Conservation (phyloP, 176 grass and related monocot genomes). For the Canna indica region DNA sequence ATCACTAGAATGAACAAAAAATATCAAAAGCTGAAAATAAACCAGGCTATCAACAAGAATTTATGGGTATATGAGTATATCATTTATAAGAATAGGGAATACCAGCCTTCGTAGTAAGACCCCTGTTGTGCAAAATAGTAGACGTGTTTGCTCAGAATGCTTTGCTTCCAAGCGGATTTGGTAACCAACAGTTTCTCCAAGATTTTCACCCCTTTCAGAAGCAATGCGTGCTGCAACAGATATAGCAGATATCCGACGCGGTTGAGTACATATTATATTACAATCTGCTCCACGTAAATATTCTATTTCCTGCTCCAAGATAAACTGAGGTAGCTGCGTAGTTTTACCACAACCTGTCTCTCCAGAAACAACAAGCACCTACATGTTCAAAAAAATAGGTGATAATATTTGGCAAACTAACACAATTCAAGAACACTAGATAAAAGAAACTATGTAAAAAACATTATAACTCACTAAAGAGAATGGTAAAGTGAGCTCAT, state of each 20-base stretch:
- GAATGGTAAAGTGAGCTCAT: background rate
- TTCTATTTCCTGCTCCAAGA: conserved; percentile 85
- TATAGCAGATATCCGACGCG: conserved; percentile 90
- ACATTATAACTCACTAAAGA: background rate
- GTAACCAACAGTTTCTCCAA: conserved; percentile 86
- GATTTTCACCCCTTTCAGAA: conserved; percentile 79
- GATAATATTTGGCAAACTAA: background rate
- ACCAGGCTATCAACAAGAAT: too few relatives aligned
- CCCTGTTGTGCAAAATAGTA: conserved; percentile 95
- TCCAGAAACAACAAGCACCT: conserved; percentile 95
- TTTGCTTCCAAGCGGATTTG: conserved; percentile 90
- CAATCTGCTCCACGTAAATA: conserved; percentile 63
- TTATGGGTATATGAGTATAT: background rate
- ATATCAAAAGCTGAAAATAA: background rate
- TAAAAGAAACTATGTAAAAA: background rate
- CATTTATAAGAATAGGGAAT: conserved; percentile 16
- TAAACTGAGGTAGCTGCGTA: conserved; percentile 92
- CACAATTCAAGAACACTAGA: conserved; percentile 2
- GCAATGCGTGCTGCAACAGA: conserved; percentile 81
- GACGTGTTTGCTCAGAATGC: conserved; percentile 57
- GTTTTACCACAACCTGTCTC: conserved; percentile 97
- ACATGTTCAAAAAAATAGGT: conserved; percentile 19
- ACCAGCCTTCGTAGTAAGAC: conserved; percentile 85
- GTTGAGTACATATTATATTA: conserved; percentile 94
- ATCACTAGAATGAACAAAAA: too few relatives aligned